Percentiles rank a stretch among this genome's conserved stretches.
Conservation (phyloP, 257 asterid genomes). For the Paulownia fortunei region DNA sequence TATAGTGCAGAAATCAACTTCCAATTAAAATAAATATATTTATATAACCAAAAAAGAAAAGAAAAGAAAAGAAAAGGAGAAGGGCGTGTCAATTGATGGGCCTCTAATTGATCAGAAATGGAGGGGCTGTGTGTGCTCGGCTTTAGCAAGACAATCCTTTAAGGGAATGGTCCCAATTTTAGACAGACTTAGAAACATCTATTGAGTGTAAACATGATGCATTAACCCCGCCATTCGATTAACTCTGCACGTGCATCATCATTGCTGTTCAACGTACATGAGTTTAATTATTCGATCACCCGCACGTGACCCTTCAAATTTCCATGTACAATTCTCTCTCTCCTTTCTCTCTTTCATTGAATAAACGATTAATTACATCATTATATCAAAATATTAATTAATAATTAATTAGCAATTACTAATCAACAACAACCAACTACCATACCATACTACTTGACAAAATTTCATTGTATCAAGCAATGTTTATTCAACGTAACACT, state of each 20-base stretch:
- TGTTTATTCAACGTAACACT: too few relatives aligned
- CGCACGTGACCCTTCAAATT: slow-evolving; percentile 25
- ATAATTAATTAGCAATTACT: too few relatives aligned
- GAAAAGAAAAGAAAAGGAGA: not conserved
- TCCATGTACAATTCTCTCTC: too few relatives aligned
- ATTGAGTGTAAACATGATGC: slow-evolving; percentile 17
- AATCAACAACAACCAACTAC: too few relatives aligned
- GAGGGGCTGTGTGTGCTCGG: slow-evolving; percentile 37
- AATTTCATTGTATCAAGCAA: too few relatives aligned
- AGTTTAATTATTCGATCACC: slow-evolving; percentile 23
- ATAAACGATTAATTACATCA: too few relatives aligned
- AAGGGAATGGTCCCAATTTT: slow-evolving; percentile 41
- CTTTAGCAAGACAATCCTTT: slow-evolving; percentile 51
- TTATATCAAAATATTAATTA: too few relatives aligned
- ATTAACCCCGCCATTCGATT: slow-evolving; percentile 22
- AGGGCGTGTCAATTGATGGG: not conserved
- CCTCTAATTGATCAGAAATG: slow-evolving; percentile 4
- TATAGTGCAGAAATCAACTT: not conserved
- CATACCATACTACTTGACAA: too few relatives aligned
- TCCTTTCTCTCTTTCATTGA: too few relatives aligned
- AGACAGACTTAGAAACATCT: slow-evolving; percentile 28
- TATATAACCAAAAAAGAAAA: not conserved
- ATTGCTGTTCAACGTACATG: slow-evolving; percentile 19
- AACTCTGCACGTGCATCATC: slow-evolving; percentile 53
- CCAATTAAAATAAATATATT: not conserved